Evolutionary conservation across 352 stramenopile species (phyloP).

Genomic region (Thalassiosira mediterranea): DNA sequence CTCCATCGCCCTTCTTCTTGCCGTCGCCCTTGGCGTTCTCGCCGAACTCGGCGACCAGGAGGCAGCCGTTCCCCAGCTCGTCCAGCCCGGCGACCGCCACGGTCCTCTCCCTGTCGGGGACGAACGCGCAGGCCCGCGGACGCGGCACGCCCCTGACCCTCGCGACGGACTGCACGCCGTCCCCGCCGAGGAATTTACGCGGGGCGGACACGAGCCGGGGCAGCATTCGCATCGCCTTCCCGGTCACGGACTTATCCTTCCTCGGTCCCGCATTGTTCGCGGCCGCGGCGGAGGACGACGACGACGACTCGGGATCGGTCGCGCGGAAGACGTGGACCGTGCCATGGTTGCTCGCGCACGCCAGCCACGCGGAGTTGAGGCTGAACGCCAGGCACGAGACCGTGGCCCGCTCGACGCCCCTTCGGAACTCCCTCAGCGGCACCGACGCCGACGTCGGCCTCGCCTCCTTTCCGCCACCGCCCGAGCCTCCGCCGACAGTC

Average conservation of each 20-base stretch:
- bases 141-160: slow-evolving; percentile 74
- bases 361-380: slow-evolving; percentile 90
- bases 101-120: slow-evolving; percentile 66
- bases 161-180: slow-evolving; percentile 63
- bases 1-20: not conserved
- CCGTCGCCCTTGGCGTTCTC: slow-evolving; percentile 1
- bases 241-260: slow-evolving; percentile 41
- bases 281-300: not conserved
- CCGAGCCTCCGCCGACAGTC: slow-evolving; percentile 59
- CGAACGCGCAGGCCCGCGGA: slow-evolving; percentile 70
- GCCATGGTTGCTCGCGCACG: slow-evolving; percentile 96
- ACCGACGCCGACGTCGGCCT: slow-evolving; percentile 48
- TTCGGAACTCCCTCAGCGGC: slow-evolving; percentile 89
- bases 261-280: slow-evolving; percentile 15
- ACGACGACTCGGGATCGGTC: slow-evolving; percentile 18
- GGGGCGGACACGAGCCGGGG: slow-evolving; percentile 34
- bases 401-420: slow-evolving; percentile 93
- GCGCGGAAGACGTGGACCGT: slow-evolving; percentile 94
- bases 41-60: slow-evolving; percentile 72
- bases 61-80: slow-evolving; percentile 75
- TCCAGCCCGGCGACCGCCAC: slow-evolving; percentile 76
- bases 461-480: slow-evolving; percentile 13
- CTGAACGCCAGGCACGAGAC: slow-evolving; percentile 98
- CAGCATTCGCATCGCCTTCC: slow-evolving; percentile 44
- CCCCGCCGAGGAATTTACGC: slow-evolving; percentile 26